Base-by-base conservation (phyloP, 352 stramenopile species). In the Albugo candida region DNA sequence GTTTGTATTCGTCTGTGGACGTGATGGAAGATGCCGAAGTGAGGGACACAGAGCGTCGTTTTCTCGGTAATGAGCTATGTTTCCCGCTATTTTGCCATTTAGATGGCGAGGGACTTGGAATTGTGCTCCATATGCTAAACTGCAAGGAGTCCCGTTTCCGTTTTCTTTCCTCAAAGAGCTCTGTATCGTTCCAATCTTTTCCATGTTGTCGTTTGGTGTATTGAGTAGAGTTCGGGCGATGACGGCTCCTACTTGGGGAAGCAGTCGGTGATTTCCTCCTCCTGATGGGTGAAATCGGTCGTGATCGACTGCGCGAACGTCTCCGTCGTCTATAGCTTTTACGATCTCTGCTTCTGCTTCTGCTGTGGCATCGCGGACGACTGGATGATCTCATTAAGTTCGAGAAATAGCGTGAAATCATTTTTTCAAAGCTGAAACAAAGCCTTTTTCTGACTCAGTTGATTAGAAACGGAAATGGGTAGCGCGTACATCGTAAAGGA, bases 131-230 rank as follows among this genome's bases (percentile, higher is more conserved):
- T 45, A 92, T 83, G 45, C 62, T 86, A 51, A 78, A 87, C 24
- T 48, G 24, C 17, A 70, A 70, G 1, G 49, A 40, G 0, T 88
- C 70, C 37, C 78, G 67, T 6, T 88, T 55, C 36, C 54, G 61
- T 50, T 83, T 83, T 51, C 78, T 68, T 51, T 74, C 54, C 19
- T 87, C 70, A 27, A 81, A 88, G 53, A 86, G 85, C 5, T 63
- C 61, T 43, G 24, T 31, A 31, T 31, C 24, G 24, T 31, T 8
- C 13, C 18, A 43, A 35, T 55, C 44, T 12, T 43, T 47, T 20
- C 18, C 41, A 6, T 39, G 36, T 11, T 40, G 21, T 19, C 40
- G 18, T 27, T 31, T 13, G 12, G 40, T 44, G 40, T 20, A 27
- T 27, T 13, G 40, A 27, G 18, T 31, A 31, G 24, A 27, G 40